Conservation (phyloP, 306 rosid genomes). For the Canavalia gladiata region DNA sequence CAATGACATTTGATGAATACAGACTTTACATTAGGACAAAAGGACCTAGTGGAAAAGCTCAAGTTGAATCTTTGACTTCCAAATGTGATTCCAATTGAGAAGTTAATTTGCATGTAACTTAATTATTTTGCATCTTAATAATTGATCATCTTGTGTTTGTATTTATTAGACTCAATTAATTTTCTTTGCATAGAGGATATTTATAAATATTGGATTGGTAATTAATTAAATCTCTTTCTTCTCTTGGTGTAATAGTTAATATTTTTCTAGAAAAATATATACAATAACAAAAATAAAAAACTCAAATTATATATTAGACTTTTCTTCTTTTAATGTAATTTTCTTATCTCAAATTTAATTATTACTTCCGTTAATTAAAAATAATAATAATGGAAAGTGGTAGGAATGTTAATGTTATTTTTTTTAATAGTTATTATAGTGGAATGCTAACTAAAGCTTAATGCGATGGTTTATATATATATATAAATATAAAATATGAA, state of each 20-base stretch:
- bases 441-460: constrained; percentile 29
- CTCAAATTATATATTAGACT: neutral
- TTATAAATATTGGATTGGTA: neutral
- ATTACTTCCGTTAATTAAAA: constrained; percentile 28
- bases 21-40: constrained; percentile 75
- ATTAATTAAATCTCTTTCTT: neutral
- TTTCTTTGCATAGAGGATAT: neutral
- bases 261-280: neutral
- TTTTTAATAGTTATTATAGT: neutral
- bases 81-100: constrained; percentile 21
- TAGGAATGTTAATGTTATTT: neutral
- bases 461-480: neutral
- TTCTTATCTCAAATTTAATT: neutral
- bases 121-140: neutral
- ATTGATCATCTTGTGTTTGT: neutral
- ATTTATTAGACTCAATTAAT: neutral
- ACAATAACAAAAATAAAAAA: neutral
- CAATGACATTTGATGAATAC: constrained; percentile 81
- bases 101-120: too few species aligned
- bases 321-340: neutral
- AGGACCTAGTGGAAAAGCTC: constrained; percentile 77
- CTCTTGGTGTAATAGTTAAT: neutral
- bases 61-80: constrained; percentile 68
- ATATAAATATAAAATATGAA: neutral
- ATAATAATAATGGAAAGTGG: constrained; percentile 6